A percentile compares a stretch with the other conserved stretches of the same genome.
These are phyloP conservation scores for Craspedostauros australis DNA, from an alignment of 108 stramenopile genomes.

Conservation along the genomic window DNA sequence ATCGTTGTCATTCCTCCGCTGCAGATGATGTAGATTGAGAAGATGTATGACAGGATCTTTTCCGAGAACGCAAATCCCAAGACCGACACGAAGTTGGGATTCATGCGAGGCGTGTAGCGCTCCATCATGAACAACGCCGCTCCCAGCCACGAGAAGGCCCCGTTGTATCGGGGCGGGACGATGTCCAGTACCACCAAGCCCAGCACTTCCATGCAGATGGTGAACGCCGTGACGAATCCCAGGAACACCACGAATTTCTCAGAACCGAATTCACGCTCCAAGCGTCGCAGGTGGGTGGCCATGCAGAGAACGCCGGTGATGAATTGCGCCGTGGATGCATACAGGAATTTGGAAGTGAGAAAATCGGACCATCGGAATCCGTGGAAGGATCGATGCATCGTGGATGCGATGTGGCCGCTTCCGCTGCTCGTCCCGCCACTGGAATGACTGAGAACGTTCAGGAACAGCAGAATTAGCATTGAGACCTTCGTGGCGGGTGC, in stretches of 20 bases:
- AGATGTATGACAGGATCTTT: conserved; percentile 40
- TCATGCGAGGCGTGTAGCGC: conserved; percentile 43
- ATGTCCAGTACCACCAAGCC: conserved; percentile 6
- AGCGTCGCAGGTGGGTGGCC: no score
- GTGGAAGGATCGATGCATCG: no score
- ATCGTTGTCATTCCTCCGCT: background rate
- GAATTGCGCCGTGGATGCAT: no score
- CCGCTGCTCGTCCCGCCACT: no score
- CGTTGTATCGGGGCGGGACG: conserved; percentile 16
- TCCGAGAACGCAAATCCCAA: conserved; percentile 54
- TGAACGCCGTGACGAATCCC: conserved; percentile 13
- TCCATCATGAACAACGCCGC: conserved; percentile 38
- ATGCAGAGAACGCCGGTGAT: no score
- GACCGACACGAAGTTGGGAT: conserved; percentile 51
- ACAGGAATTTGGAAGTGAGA: no score
- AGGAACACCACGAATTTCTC: conserved; percentile 33
- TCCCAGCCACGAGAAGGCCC: conserved; percentile 50
- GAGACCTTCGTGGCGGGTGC: no score
- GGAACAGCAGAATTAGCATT: no score
- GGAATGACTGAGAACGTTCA: no score
- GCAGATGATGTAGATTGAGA: conserved; percentile 1
- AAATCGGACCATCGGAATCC: no score
- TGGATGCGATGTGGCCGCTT: no score
- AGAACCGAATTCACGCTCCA: conserved; percentile 60
- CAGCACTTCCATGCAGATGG: conserved; percentile 29